Evolutionary conservation across 495 filamentous ascomycete genomes (phyloP), one percentile per base, ranked within the genome.

Genomic region (Xylaria curta): DNA sequence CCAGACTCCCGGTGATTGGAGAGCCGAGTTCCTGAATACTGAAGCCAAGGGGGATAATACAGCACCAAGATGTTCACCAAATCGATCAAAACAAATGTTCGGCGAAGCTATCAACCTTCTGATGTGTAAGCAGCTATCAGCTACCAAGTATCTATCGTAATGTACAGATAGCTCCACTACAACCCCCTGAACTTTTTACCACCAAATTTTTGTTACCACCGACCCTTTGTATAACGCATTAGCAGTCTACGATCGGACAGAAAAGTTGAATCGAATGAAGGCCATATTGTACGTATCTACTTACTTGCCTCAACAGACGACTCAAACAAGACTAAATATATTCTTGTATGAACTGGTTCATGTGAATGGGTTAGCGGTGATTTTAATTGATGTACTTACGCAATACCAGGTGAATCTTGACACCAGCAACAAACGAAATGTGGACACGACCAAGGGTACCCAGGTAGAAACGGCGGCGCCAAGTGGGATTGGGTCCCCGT

Each of bases 401-500:
- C 38, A 42, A 42, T 42, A 42, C 38, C 12, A 13, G 2, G 51
- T 5, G 24, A 15, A 28, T 54, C 28, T 54, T 10, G 53, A 56
- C 53, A 31, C 33, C 59, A 46, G 24, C 24, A 63, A 40, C 36
- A 46, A 63, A 63, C 60, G 40, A 63, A 63, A 38, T 63, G 40
- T 60, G 58, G 58, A 8, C 31, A 60, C 31, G n/a, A 6, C n/a
- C 64, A 38, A 42, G 36, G 49, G 47, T 42, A 42, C 38, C 38
- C 38, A 42, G 38, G 38, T 68, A 28, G n/a, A 38, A 33, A 42
- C 24, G 24, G 53, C 66, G 36, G 53, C 66, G 36, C 66, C 38
- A 68, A 53, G 60, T 63, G 65, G 65, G 65, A 51, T 40, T 56
- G 19, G 47, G 65, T 40, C 49, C n/a, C 65, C 8, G 40, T 60